Conservation (phyloP, 2,329 filamentous ascomycete genomes). For the Aspergillus ochraceus region DNA sequence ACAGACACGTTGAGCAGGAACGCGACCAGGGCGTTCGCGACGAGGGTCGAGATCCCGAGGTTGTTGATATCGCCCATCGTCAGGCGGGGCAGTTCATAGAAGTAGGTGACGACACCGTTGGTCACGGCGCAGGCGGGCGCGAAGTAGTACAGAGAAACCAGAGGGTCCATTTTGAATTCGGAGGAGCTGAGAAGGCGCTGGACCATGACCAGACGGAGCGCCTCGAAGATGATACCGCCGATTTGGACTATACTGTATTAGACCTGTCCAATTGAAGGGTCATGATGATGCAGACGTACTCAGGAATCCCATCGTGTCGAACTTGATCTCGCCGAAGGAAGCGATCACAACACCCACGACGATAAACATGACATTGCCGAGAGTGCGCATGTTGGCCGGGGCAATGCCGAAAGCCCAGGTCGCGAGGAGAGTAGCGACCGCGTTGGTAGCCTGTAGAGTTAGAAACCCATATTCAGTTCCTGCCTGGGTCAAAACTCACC, state of each 20-base stretch:
- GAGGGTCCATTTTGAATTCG: constrained; percentile 80
- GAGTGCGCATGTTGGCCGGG: constrained; percentile 76
- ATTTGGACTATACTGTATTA: constrained; percentile 71
- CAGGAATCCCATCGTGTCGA: constrained; percentile 63
- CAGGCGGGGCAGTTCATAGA: constrained; percentile 65
- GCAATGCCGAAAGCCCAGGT: constrained; percentile 84
- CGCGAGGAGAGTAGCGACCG: constrained; percentile 84
- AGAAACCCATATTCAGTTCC: constrained; percentile 14
- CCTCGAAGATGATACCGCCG: constrained; percentile 74
- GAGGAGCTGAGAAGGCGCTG: constrained; percentile 72
- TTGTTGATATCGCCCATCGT: constrained; percentile 71
- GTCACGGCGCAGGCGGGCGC: constrained; percentile 76
- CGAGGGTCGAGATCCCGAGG: constrained; percentile 63
- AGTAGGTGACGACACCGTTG: constrained; percentile 68
- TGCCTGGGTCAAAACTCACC: constrained; percentile 50
- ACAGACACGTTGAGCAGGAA: constrained; percentile 78
- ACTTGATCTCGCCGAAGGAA: constrained; percentile 91
- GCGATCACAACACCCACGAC: constrained; percentile 92
- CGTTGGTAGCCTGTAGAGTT: constrained; percentile 72
- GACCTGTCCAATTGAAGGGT: constrained; percentile 33
- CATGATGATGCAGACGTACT: constrained; percentile 45
- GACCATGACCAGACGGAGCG: constrained; percentile 76
- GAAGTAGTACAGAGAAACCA: constrained; percentile 86
- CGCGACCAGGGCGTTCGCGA: constrained; percentile 71
- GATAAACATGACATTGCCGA: constrained; percentile 90